Evolutionary conservation across 1,284 basidiomycete genomes (phyloP), one percentile per base, ranked within the genome.

Genomic region (Agaricales sp.): DNA sequence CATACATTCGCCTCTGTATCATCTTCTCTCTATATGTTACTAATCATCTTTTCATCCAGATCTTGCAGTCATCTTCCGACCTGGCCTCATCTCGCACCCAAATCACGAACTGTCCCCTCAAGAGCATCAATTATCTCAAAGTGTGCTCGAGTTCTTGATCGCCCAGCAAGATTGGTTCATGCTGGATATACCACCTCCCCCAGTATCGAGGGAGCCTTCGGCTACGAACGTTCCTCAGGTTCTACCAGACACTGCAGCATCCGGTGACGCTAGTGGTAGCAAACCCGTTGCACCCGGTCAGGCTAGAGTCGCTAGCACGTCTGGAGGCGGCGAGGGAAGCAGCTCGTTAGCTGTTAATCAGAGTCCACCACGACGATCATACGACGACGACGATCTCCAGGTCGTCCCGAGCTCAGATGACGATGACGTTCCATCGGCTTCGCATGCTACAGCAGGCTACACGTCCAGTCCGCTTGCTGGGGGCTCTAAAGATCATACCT

Each of bases 131-230:
- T 73, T 92, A 3, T 92, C 87, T 51, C 94, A 97, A 63, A 75
- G 79, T 53, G 93, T 98, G 41, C 75, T 99, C 49, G 92, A 97
- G 62, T 98, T 97, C 64, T 71, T 99, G 50, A 98, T 99, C 58
- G 85, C 79, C 25, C 79, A 92, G 54, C 90, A 92, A 60, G 87
- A 89, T 58, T 83, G 79, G 73, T 92, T 92, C 62, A 80, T 91
- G 75, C 66, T 91, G 50, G 88, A 88, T 58, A 83, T 87, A 45
- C 77, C 86, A 8, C 79, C 85, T 1, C 83, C 86, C 1, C 76
- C 75, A 6, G 60, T 55, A 30, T 55, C 58, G 26, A 61, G 57
- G 8, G 54, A 52, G n/a, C 38, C 51, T 14, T 52, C 58, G 16
- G 41, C 47, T 26, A 50, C 52, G 30, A 23, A 53, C 1, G 54